A percentile compares a stretch with the other conserved stretches of the same genome.
These are phyloP conservation scores for Coniochaeta sp. DNA, from an alignment of 2,329 filamentous ascomycete species.

Conservation along the genomic window DNA sequence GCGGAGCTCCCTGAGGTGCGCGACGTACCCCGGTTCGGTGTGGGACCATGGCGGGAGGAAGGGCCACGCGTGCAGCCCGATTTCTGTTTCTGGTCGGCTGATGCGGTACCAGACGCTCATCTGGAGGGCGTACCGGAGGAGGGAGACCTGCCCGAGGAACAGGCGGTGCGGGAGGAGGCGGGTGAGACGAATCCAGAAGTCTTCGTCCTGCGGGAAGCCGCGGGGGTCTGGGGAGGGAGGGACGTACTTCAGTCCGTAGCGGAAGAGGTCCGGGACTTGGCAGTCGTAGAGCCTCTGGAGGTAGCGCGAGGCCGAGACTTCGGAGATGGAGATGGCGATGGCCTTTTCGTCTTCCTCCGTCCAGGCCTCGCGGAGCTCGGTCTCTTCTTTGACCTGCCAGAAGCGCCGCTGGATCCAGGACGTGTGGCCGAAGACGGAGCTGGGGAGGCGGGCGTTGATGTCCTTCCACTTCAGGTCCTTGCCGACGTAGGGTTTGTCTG, in stretches of 20 bases:
- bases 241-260: slow-evolving; percentile 2
- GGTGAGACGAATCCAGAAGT: not conserved
- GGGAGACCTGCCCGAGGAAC: not conserved
- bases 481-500: not conserved
- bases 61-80: not conserved
- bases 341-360: not conserved
- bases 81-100: not conserved
- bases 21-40: not conserved
- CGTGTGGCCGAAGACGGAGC: slow-evolving; percentile 1
- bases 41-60: slow-evolving; percentile 1
- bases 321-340: not conserved
- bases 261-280: slow-evolving; percentile 3
- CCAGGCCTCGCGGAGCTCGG: not conserved
- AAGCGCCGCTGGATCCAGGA: not conserved
- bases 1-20: not conserved
- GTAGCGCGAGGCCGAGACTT: not conserved
- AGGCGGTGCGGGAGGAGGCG: slow-evolving; percentile 5
- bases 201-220: not conserved
- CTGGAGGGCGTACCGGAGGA: slow-evolving; percentile 4
- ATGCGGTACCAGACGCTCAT: not conserved
- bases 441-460: slow-evolving; percentile 2
- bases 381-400: slow-evolving; percentile 4
- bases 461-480: not conserved
- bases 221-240: not conserved
- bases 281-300: slow-evolving; percentile 1